These are phyloP conservation scores for Glomus cerebriforme DNA, from an alignment of 192 early-diverging fungal species.

Conservation along the genomic window DNA sequence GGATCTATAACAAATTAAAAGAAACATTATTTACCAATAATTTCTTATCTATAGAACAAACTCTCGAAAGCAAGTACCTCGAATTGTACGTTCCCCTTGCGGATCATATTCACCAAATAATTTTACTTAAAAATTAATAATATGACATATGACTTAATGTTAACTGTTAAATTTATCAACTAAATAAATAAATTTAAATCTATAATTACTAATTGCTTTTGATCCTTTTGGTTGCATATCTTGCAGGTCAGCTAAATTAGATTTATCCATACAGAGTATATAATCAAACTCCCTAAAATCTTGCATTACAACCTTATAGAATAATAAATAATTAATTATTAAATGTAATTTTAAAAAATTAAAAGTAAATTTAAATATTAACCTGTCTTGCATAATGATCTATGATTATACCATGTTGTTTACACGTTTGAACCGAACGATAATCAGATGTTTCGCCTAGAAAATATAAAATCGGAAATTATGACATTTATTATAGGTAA, in stretches of 20 bases:
- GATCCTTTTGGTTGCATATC: conserved; percentile 39
- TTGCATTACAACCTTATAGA: conserved; percentile 36
- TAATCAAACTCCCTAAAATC: conserved; percentile 81
- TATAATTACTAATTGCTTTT: conserved; percentile 37
- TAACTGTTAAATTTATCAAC: too few species aligned
- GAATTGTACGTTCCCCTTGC: conserved; percentile 68
- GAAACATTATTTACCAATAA: background rate
- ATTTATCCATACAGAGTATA: conserved; percentile 91
- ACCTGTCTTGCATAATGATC: conserved; percentile 76
- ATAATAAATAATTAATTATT: background rate
- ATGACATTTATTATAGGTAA: background rate
- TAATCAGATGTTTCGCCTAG: conserved; percentile 58
- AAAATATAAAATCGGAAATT: background rate
- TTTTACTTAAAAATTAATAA: conserved; percentile 43
- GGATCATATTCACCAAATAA: conserved; percentile 84
- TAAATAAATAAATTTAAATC: conserved; percentile 17
- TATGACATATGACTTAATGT: background rate
- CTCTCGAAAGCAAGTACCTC: conserved; percentile 48
- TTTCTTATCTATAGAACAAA: background rate
- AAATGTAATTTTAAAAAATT: background rate
- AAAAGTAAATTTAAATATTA: background rate
- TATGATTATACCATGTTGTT: conserved; percentile 70
- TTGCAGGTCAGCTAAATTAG: conserved; percentile 68
- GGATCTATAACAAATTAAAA: conserved; percentile 37
- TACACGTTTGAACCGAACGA: conserved; percentile 68